These are phyloP conservation scores for Phialocephala subalpina DNA, from an alignment of 2,329 filamentous ascomycete species.

Conservation along the genomic window DNA sequence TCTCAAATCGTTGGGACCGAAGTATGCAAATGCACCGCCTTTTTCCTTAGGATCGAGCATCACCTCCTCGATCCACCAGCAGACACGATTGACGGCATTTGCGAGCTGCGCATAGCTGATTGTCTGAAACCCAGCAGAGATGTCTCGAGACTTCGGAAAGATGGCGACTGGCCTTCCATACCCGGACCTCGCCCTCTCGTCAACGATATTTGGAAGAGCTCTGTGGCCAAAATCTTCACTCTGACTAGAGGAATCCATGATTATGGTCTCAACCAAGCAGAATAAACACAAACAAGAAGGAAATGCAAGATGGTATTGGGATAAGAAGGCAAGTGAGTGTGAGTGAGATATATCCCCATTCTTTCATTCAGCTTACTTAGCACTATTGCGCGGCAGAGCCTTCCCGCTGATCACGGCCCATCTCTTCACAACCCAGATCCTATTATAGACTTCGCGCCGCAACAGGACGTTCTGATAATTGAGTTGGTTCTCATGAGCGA, in stretches of 20 bases:
- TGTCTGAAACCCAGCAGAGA: constrained; percentile 13
- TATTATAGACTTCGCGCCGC: no score
- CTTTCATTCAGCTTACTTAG: not conserved
- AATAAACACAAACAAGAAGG: not conserved
- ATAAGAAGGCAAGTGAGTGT: not conserved
- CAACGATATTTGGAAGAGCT: constrained; percentile 23
- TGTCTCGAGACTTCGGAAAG: constrained; percentile 16
- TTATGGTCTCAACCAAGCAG: not conserved
- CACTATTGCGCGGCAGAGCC: not conserved
- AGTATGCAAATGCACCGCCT: constrained; percentile 50
- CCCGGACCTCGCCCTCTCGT: constrained; percentile 21
- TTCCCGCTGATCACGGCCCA: not conserved
- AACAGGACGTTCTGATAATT: no score
- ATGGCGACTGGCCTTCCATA: constrained; percentile 22
- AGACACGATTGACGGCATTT: constrained; percentile 35
- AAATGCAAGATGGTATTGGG: not conserved
- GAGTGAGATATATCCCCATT: not conserved
- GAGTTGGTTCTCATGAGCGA: no score
- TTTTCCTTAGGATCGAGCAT: constrained; percentile 19
- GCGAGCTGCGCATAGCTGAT: constrained; percentile 24
- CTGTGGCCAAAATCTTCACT: constrained; percentile 15
- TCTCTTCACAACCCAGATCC: not conserved
- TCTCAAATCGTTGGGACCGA: constrained; percentile 48
- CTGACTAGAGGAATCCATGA: constrained; percentile 10
- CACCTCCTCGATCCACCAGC: constrained; percentile 34